phyloP scores from a whole-genome alignment of 495 filamentous ascomycete species.

The Trypethelium eluteriae region DNA sequence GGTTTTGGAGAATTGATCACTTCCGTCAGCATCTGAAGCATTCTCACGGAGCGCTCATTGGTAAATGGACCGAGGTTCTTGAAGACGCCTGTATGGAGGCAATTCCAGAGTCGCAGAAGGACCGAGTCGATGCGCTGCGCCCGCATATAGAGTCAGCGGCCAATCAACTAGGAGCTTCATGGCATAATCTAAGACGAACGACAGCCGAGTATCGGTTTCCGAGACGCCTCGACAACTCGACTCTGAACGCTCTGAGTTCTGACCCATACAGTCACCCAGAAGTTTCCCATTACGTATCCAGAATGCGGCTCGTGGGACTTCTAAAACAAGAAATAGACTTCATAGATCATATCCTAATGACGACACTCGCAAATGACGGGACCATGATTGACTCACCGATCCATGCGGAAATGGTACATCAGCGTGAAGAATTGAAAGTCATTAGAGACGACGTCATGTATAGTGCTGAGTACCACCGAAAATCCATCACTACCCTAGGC shows the following conservation, averaged over 20 bases:
- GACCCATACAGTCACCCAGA: neutral
- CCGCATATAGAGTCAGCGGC: neutral
- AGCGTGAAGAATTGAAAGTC: neutral
- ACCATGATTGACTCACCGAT: neutral
- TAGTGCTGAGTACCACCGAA: neutral
- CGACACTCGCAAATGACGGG: neutral
- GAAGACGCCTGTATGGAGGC: conserved; percentile 4
- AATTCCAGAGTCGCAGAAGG: neutral
- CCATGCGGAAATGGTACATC: neutral
- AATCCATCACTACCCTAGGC: neutral
- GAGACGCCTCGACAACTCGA: neutral
- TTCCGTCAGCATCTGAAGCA: conserved; percentile 4
- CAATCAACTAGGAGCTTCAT: neutral
- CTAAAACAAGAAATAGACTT: conserved; percentile 1
- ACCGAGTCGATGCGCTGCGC: neutral
- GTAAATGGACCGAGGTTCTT: conserved; percentile 3
- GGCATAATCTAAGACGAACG: neutral
- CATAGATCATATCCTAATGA: neutral
- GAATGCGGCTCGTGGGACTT: conserved; percentile 1
- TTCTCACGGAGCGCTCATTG: neutral
- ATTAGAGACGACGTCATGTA: neutral
- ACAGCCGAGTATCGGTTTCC: neutral
- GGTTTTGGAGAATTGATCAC: neutral
- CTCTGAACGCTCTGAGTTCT: neutral
- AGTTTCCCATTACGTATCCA: neutral